Base-by-base conservation (phyloP, 2,329 filamentous ascomycete species). In the Sclerotinia spermophila region DNA sequence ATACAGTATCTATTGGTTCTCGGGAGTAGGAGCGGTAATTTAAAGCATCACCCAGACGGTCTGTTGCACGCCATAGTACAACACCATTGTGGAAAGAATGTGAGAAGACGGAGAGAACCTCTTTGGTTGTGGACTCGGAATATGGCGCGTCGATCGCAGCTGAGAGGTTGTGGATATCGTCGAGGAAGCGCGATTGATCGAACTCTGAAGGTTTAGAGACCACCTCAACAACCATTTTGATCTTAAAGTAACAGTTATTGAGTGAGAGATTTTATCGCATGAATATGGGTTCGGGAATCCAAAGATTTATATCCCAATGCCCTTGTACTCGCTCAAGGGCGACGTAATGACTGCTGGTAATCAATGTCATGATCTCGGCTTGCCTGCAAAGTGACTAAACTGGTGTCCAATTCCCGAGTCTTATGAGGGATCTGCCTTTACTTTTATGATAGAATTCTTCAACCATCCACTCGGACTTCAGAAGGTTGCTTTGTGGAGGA, bases 1-100 rank as follows among this genome's bases (percentile, higher is more conserved):
- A 15, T 10, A 71, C 48, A n/a, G 69, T 71, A 40, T 71, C 69
- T 40, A 59, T 60, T 7, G 48, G 65, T 35, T 58, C 27, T 17
- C 69, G 51, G 10, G 45, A 56, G 44, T 68, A 68, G 10, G 68
- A 71, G 3, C 69, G 65, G 21, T 68, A 68, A 44, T 71, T 71
- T 44, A 71, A 21, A 59, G 45, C 53, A 51, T 66, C 59, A 24
- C 51, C 59, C 11, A 30, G 24, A n/a, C 68, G 68, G 51, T 69
- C 44, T 15, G 60, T 69, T 21, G 10, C 33, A 38, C 60, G 68
- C 58, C 58, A 69, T n/a, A 69, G 24, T 10, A 69, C 59, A 48
- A 51, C 68, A 48, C 42, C 42, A 7, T 51, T 44, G 27, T 42
- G 40, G 24, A 69, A 69, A 5, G 40, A 62, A n/a, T 48, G 19